Base-by-base conservation (phyloP, 208 protist species). In the Crithidia mellificae region DNA sequence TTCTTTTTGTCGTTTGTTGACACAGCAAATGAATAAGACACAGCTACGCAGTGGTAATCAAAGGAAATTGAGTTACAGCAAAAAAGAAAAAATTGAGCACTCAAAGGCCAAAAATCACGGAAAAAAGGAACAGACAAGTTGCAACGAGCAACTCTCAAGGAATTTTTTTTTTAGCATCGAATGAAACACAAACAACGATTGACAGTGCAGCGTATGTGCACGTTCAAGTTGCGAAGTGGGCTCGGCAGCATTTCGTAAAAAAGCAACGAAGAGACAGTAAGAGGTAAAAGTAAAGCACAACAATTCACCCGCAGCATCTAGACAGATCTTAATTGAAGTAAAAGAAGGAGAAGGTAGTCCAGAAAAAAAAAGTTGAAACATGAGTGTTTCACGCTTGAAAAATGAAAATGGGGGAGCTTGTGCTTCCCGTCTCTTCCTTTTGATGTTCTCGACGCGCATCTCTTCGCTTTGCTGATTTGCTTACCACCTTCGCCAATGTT, bases 101-200 rank as follows among this genome's bases (percentile, higher is more conserved):
- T 11, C 30, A 36, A 55, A 36, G n/a, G n/a, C n/a, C n/a, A 46
- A 25, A 49, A 70, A 62, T n/a, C 22, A 63, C 30, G 55, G 56
- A 17, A 63, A 46, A 64, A 34, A 63, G 15, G 34, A 5, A 11
- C 34, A 38, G 34, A 38, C 34, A 38, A n/a, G 12, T n/a, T 15
- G 8, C 17, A 46, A 15, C n/a, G 17, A 46, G 41, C 41, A 46
- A 46, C 14, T n/a, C 8, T n/a, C 3, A 6, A 46, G 34, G n/a
- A n/a, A n/a, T n/a, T n/a, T n/a, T 15, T 6, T n/a, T 4, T 15
- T 46, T 6, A 4, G 41, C 3, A 46, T 46, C 8, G 8, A 46
- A 4, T n/a, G n/a, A n/a, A n/a, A n/a, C n/a, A 46, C 41, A 46
- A 46, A 20, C 41, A 46, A 46, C 41, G n/a, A 17, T 15, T 46